A percentile compares a stretch with the other conserved stretches of the same genome.
These are phyloP conservation scores for Dothistroma pini DNA, from an alignment of 2,329 filamentous ascomycete species.

Conservation along the genomic window DNA sequence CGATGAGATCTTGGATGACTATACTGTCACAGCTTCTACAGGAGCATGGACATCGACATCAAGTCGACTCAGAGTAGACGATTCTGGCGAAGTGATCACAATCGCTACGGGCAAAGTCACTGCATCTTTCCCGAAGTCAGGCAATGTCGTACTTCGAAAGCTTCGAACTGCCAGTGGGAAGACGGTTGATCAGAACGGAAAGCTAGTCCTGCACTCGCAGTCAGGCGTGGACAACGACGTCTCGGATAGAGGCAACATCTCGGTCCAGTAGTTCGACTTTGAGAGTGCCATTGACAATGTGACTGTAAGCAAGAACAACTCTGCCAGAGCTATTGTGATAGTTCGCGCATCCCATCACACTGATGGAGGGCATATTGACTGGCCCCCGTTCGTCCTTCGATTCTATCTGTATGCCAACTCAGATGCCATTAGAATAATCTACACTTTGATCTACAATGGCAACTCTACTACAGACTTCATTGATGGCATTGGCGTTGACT, in stretches of 20 bases:
- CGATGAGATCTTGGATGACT: slow-evolving; percentile 41
- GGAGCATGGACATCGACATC: slow-evolving; percentile 19
- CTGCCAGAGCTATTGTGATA: slow-evolving; percentile 45
- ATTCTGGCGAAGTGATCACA: slow-evolving; percentile 26
- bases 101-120: slow-evolving; percentile 36
- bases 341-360: slow-evolving; percentile 39
- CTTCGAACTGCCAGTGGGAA: slow-evolving; percentile 40
- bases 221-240: slow-evolving; percentile 43
- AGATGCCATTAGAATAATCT: slow-evolving; percentile 52
- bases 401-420: slow-evolving; percentile 60
- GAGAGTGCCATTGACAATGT: slow-evolving; percentile 52
- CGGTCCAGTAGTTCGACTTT: slow-evolving; percentile 45
- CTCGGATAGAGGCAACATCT: slow-evolving; percentile 35
- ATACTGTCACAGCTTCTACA: slow-evolving; percentile 40
- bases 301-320: slow-evolving; percentile 41
- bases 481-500: slow-evolving; percentile 52
- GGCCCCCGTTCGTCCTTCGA: slow-evolving; percentile 54
- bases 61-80: slow-evolving; percentile 26
- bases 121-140: slow-evolving; percentile 35
- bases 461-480: slow-evolving; percentile 51
- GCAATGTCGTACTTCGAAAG: slow-evolving; percentile 31
- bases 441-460: slow-evolving; percentile 56
- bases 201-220: slow-evolving; percentile 53
- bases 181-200: slow-evolving; percentile 36
- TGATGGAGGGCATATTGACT: slow-evolving; percentile 41